Evolutionary conservation across 768 basidiomycete species (phyloP).

Genomic region (Ramaria sp.): DNA sequence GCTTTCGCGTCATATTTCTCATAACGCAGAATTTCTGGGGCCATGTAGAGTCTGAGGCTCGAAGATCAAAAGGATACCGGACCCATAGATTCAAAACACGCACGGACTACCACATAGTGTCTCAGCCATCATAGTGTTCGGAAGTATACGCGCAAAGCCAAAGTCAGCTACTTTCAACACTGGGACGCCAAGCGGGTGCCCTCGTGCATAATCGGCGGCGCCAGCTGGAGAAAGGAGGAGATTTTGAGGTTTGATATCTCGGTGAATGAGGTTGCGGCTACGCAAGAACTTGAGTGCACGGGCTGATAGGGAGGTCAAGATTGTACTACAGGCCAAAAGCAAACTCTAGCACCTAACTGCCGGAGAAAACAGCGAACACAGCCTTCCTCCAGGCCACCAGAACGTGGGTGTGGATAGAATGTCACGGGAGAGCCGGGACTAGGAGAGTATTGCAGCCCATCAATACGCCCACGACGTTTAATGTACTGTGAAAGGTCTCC

Average conservation of each 20-base stretch:
- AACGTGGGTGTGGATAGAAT: constrained; percentile 85
- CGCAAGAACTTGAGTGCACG: constrained; percentile 90
- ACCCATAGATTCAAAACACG: constrained; percentile 23
- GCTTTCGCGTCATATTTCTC: constrained; percentile 98
- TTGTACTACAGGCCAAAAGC: neutral
- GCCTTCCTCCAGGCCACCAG: constrained; percentile 83
- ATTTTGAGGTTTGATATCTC: constrained; percentile 99
- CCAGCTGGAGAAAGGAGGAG: constrained; percentile 79
- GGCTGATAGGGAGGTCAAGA: constrained; percentile 33
- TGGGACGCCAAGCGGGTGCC: constrained; percentile 87
- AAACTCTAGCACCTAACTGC: constrained; percentile 57
- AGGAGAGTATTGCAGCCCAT: constrained; percentile 76
- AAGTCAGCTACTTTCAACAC: constrained; percentile 97
- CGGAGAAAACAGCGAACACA: constrained; percentile 88
- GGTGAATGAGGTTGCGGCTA: constrained; percentile 81
- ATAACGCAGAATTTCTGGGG: constrained; percentile 93
- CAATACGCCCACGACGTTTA: constrained; percentile 91
- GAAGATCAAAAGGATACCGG: neutral
- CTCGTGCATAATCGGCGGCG: constrained; percentile 66
- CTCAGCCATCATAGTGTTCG: constrained; percentile 90
- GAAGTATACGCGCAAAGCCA: constrained; percentile 89
- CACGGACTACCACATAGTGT: constrained; percentile 96
- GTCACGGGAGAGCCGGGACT: constrained; percentile 55
- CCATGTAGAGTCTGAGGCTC: constrained; percentile 83
- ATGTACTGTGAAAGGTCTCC: constrained; percentile 96